These are phyloP conservation scores for Pythium chondricola DNA, from an alignment of 352 stramenopile species.

Conservation along the genomic window DNA sequence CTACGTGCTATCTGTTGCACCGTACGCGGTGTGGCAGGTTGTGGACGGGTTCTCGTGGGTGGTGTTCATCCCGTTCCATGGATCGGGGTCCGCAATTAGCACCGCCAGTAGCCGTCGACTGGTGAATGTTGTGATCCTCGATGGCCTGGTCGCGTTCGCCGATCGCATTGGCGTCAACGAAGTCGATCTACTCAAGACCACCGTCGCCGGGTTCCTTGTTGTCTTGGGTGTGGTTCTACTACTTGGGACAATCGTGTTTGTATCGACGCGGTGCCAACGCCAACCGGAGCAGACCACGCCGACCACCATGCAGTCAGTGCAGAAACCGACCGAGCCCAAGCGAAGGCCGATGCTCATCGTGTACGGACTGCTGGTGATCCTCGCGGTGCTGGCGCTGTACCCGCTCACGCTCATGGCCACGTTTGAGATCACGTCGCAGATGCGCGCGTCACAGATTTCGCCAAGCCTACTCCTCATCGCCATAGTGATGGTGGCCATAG, in stretches of 20 bases:
- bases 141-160: conserved; percentile 10
- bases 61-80: conserved; percentile 8
- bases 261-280: neutral
- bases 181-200: neutral
- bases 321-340: neutral
- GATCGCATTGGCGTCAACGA: conserved; percentile 15
- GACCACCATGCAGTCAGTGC: neutral
- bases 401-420: conserved; percentile 12
- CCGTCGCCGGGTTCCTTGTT: conserved; percentile 7
- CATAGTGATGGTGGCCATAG: too few relatives aligned
- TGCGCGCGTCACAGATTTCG: too few relatives aligned
- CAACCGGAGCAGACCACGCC: neutral
- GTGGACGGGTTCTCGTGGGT: conserved; percentile 20
- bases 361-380: conserved; percentile 12
- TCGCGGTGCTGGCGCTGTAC: conserved; percentile 11
- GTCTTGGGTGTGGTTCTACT: conserved; percentile 10
- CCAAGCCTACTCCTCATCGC: too few relatives aligned
- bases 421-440: conserved; percentile 17
- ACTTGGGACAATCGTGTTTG: too few relatives aligned
- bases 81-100: neutral
- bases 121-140: conserved; percentile 7
- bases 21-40: conserved; percentile 6
- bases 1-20: neutral
- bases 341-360: neutral
- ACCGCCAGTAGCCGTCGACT: neutral